A percentile compares a stretch with the other conserved stretches of the same genome.
Conservation (phyloP, 257 asterid species). For the Nicotiana tabacum region DNA sequence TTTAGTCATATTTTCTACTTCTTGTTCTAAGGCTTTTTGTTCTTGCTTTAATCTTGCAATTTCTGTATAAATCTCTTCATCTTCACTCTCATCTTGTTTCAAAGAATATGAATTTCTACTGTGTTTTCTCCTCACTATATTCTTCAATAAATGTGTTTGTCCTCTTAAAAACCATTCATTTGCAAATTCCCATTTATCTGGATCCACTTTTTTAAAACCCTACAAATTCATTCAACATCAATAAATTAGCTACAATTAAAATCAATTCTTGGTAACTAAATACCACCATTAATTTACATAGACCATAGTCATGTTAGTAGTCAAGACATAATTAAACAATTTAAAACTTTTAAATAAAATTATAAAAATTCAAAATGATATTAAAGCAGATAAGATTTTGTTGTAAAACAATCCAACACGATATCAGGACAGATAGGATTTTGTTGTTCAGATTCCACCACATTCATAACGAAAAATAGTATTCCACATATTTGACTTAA, state of each 20-base stretch:
- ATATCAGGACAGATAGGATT: neutral
- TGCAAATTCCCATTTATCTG: slow-evolving; percentile 89
- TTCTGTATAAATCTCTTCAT: slow-evolving; percentile 34
- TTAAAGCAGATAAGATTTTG: too few relatives aligned
- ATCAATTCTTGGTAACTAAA: neutral
- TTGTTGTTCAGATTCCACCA: neutral
- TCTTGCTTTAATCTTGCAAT: slow-evolving; percentile 51
- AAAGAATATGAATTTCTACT: slow-evolving; percentile 1
- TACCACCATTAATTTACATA: neutral
- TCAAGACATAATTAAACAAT: too few relatives aligned
- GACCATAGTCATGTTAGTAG: too few relatives aligned
- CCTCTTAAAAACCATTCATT: slow-evolving; percentile 84
- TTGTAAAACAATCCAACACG: too few relatives aligned
- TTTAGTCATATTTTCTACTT: slow-evolving; percentile 59
- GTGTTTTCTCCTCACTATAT: slow-evolving; percentile 53
- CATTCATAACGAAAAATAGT: neutral
- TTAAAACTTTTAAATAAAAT: too few relatives aligned
- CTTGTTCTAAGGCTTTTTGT: slow-evolving; percentile 53
- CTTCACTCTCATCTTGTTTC: slow-evolving; percentile 32
- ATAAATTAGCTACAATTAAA: neutral
- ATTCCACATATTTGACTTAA: too few relatives aligned
- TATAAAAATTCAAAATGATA: too few relatives aligned
- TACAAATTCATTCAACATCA: slow-evolving; percentile 13
- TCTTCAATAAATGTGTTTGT: slow-evolving; percentile 61
- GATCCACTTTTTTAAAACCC: slow-evolving; percentile 88